phyloP scores from a whole-genome alignment of 306 rosid species.

The Biancaea sappan region DNA sequence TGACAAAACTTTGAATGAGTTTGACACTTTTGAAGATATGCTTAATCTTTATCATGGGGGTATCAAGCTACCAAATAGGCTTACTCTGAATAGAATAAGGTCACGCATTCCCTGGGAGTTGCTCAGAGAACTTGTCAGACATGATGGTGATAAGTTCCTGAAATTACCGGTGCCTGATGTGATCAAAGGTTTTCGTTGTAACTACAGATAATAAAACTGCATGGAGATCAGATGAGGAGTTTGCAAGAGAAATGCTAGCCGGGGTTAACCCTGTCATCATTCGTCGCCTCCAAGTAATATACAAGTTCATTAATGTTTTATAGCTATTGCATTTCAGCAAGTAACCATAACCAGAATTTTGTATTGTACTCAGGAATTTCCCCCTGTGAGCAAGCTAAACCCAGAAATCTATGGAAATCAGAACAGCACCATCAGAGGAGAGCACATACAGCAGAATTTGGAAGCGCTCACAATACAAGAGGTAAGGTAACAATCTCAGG shows the following conservation, averaged over 20 bases:
- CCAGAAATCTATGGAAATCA: slow-evolving; percentile 67
- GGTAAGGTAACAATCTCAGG: slow-evolving; percentile 47
- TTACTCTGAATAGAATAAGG: slow-evolving; percentile 45
- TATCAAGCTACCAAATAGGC: slow-evolving; percentile 56
- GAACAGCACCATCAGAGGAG: slow-evolving; percentile 63
- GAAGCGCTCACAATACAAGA: slow-evolving; percentile 60
- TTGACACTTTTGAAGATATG: slow-evolving; percentile 73
- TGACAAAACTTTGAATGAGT: slow-evolving; percentile 83
- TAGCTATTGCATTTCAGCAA: slow-evolving; percentile 3
- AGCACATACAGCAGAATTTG: slow-evolving; percentile 57
- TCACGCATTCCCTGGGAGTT: slow-evolving; percentile 76
- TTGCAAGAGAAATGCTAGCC: slow-evolving; percentile 90
- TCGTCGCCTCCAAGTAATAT: slow-evolving; percentile 62
- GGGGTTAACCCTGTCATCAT: slow-evolving; percentile 95
- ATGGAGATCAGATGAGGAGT: slow-evolving; percentile 93
- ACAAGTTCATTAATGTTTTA: background rate
- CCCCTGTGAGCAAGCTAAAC: slow-evolving; percentile 81
- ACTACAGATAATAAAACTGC: slow-evolving; percentile 68
- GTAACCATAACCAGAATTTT: slow-evolving; percentile 20
- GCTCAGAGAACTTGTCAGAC: slow-evolving; percentile 67
- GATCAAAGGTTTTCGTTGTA: slow-evolving; percentile 57
- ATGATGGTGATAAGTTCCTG: slow-evolving; percentile 81
- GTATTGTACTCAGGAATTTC: slow-evolving; percentile 70
- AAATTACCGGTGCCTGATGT: slow-evolving; percentile 86
- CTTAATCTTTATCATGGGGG: slow-evolving; percentile 67